Base-by-base conservation (phyloP, 2,329 filamentous ascomycete genomes). In the Grosmannia huntii region DNA sequence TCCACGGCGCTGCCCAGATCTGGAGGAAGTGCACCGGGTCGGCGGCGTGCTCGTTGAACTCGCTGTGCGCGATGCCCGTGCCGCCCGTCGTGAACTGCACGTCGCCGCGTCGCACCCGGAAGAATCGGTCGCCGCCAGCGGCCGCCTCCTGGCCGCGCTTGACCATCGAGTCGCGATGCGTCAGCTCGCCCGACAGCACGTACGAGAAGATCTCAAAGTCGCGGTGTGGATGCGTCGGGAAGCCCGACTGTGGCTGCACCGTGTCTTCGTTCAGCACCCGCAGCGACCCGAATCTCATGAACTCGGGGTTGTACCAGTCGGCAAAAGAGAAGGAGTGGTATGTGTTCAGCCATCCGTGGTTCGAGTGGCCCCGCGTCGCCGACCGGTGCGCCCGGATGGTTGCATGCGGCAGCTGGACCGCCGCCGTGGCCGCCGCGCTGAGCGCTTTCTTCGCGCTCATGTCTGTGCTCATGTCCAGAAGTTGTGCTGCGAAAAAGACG, bases 61-160 rank as follows among this genome's bases (percentile, higher is more conserved):
- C 90, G 9, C 83, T 87, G 70, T 95, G 89, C 1, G 89, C 82
- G 65, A 95, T 82, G 65, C 84, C 84, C 5, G 83, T 90, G 57
- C 90, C 90, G n/a, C 88, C 90, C 16, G 86, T 90, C 11, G 90
- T 95, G 71, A 95, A 95, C 67, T 95, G 90, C 51, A 95, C 87
- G 69, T 95, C 89, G 14, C 89, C 89, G 44, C 89, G 78, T 66
- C 81, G 80, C 76, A 95, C 85, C 38, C 82, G 76, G 66, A 77
- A 88, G 67, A 87, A 89, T 64, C 82, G 76, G 68, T 87, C 82
- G 50, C 79, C 78, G 62, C 75, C 72, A 19, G 69, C 76, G 12
- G 53, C 55, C 25, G 77, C 81, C 67, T 86, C 84, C 23, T 75
- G 71, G 52, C 82, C 83, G 71, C 85, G 89, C 70, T 82, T 81